phyloP scores from a whole-genome alignment of 805 yeast genomes.

The Starmerella stigmatis region DNA sequence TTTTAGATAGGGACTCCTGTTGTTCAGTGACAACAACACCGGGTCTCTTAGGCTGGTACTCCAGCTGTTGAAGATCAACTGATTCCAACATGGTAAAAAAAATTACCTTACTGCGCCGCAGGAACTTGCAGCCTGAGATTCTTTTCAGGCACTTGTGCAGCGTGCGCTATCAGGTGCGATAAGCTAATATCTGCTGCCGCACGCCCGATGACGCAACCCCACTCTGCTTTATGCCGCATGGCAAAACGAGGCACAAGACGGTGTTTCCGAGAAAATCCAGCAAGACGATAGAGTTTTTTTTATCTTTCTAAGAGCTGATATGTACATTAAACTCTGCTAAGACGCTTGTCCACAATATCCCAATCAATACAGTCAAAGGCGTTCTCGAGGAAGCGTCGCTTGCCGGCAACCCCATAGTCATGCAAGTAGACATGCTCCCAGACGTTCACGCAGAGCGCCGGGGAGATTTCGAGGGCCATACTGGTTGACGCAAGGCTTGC shows the following conservation, averaged over 20 bases:
- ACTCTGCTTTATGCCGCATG: background rate
- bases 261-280: too few relatives aligned
- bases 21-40: background rate
- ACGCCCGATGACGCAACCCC: too few relatives aligned
- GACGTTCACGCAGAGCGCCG: constrained; percentile 62
- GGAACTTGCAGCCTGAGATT: background rate
- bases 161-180: constrained; percentile 7
- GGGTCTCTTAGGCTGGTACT: background rate
- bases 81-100: constrained; percentile 7
- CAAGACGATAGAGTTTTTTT: background rate
- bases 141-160: background rate
- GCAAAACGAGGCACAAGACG: too few relatives aligned
- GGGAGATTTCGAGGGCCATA: constrained; percentile 28
- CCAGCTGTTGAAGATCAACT: constrained; percentile 8
- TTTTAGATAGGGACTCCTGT: too few relatives aligned
- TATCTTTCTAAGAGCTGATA: too few relatives aligned
- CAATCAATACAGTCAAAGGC: constrained; percentile 76
- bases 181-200: background rate
- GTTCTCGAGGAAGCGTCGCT: constrained; percentile 58
- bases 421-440: constrained; percentile 80
- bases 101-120: background rate
- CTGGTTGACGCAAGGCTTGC: constrained; percentile 10
- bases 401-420: constrained; percentile 78
- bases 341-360: constrained; percentile 35
- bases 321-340: constrained; percentile 8